A percentile compares a stretch with the other conserved stretches of the same genome.
Evolutionary conservation across 768 basidiomycete species (phyloP).

Genomic region (Xerocomus spinulosus): DNA sequence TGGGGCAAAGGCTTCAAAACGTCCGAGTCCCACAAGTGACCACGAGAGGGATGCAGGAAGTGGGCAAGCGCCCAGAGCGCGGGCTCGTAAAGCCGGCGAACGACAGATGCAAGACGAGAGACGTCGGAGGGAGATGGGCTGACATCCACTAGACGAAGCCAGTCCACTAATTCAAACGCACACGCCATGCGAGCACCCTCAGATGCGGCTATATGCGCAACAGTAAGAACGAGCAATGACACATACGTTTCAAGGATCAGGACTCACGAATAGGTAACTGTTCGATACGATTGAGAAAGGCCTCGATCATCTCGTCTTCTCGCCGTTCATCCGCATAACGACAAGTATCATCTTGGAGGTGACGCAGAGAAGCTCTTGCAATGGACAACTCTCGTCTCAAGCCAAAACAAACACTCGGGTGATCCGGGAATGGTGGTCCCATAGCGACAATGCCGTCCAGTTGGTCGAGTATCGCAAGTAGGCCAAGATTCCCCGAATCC

Average conservation of each 20-base stretch:
- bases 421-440: constrained; percentile 31
- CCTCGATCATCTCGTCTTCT: constrained; percentile 25
- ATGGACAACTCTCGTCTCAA: constrained; percentile 43
- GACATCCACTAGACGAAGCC: constrained; percentile 47
- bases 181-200: constrained; percentile 30
- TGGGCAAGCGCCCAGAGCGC: constrained; percentile 42
- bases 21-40: constrained; percentile 39
- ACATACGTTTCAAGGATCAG: not conserved
- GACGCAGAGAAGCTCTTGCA: constrained; percentile 34
- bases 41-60: constrained; percentile 39
- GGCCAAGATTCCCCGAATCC: constrained; percentile 32
- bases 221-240: not conserved
- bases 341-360: constrained; percentile 19
- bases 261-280: constrained; percentile 45
- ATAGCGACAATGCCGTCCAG: constrained; percentile 33
- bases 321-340: not conserved
- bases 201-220: constrained; percentile 34
- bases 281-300: constrained; percentile 45
- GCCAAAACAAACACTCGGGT: constrained; percentile 35
- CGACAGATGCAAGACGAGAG: constrained; percentile 34
- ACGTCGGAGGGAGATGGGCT: constrained; percentile 36
- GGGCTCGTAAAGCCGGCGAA: constrained; percentile 40
- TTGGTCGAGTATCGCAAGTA: constrained; percentile 33
- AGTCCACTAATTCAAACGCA: constrained; percentile 61
- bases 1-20: constrained; percentile 12